These are phyloP conservation scores for Infundibulicybe gibba DNA, from an alignment of 768 basidiomycete genomes.

Conservation along the genomic window DNA sequence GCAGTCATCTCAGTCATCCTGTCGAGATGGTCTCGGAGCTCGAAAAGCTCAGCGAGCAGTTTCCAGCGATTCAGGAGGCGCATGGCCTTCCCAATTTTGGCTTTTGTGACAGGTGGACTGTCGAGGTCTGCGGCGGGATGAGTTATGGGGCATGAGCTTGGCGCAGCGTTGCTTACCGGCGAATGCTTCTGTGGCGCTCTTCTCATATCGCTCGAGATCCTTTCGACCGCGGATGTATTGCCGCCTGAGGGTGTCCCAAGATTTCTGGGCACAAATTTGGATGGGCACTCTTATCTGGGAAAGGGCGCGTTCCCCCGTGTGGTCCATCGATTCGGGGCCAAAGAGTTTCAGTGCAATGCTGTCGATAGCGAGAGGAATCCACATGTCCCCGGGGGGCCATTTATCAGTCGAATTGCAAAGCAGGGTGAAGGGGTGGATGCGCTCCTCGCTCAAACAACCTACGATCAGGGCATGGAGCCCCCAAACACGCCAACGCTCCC, in stretches of 20 bases:
- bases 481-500: slow-evolving; percentile 7
- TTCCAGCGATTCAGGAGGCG: slow-evolving; percentile 4
- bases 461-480: slow-evolving; percentile 10
- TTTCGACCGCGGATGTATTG: background rate
- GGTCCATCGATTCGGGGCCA: slow-evolving; percentile 4
- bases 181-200: slow-evolving; percentile 2
- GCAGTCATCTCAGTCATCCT: background rate
- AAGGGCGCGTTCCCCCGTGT: background rate
- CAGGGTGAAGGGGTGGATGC: slow-evolving; percentile 10
- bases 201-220: background rate
- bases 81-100: slow-evolving; percentile 2
- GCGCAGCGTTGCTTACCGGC: slow-evolving; percentile 1
- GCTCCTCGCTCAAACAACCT: slow-evolving; percentile 2
- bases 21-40: background rate
- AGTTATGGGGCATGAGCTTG: background rate
- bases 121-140: background rate
- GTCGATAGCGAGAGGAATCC: slow-evolving; percentile 6
- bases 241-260: slow-evolving; percentile 1
- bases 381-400: slow-evolving; percentile 7
- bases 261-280: background rate
- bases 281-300: background rate
- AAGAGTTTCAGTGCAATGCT: slow-evolving; percentile 5
- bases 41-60: slow-evolving; percentile 1
- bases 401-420: background rate
- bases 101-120: background rate